Percentiles rank a stretch among this genome's conserved stretches.
These are phyloP conservation scores for Phoma sp. DNA, from an alignment of 2,329 filamentous ascomycete species.

Conservation along the genomic window DNA sequence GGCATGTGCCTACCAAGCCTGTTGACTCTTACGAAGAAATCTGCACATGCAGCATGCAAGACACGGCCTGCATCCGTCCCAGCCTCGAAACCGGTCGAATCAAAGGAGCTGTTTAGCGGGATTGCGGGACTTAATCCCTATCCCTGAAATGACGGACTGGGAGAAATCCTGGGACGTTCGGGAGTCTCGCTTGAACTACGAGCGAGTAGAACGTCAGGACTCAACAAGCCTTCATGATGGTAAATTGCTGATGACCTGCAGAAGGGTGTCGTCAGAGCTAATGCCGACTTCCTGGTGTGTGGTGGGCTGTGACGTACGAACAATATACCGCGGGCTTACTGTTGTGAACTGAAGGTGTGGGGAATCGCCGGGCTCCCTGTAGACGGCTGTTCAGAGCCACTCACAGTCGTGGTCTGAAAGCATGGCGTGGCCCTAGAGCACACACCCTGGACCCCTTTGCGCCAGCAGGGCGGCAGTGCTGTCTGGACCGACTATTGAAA, in stretches of 20 bases:
- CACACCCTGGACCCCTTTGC: slow-evolving; percentile 29
- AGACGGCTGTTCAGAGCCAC: slow-evolving; percentile 23
- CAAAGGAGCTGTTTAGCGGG: slow-evolving; percentile 9
- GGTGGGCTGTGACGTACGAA: slow-evolving; percentile 11
- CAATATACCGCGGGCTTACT: slow-evolving; percentile 9
- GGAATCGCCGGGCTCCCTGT: slow-evolving; percentile 16
- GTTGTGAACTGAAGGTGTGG: slow-evolving; percentile 16
- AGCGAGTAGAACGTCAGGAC: neutral
- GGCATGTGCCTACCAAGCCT: slow-evolving; percentile 15
- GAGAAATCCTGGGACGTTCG: slow-evolving; percentile 1
- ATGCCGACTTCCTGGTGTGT: neutral
- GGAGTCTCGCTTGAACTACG: slow-evolving; percentile 5
- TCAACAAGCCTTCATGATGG: neutral
- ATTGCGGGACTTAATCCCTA: slow-evolving; percentile 16
- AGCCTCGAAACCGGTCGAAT: slow-evolving; percentile 16
- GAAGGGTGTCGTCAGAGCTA: slow-evolving; percentile 10
- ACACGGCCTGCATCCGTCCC: slow-evolving; percentile 8
- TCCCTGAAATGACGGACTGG: slow-evolving; percentile 5
- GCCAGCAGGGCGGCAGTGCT: slow-evolving; percentile 12
- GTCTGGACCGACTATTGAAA: slow-evolving; percentile 2
- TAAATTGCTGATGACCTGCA: neutral
- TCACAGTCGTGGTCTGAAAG: slow-evolving; percentile 23
- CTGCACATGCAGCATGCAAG: slow-evolving; percentile 22
- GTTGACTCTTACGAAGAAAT: slow-evolving; percentile 3
- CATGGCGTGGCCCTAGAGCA: slow-evolving; percentile 21